Base-by-base conservation (phyloP, 768 basidiomycete genomes). In the Podaxis sp. region DNA sequence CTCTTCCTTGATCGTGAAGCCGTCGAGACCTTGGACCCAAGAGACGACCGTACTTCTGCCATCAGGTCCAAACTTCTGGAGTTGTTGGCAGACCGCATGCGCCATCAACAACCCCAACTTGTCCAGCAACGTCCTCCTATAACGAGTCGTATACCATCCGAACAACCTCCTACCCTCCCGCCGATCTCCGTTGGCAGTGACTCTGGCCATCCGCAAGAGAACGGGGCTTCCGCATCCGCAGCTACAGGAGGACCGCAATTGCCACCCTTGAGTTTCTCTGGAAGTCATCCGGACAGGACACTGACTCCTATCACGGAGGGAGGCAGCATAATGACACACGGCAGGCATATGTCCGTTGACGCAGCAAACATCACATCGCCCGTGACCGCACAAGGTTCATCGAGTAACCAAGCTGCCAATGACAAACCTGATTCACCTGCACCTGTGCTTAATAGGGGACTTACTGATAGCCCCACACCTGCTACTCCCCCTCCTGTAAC, bases 1-100 rank as follows among this genome's bases (percentile, higher is more conserved):
- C 82, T 97, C 21, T 97, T 98, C 79, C 79, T 97, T 58, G 91
- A 94, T 60, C 86, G 93, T 55, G 93, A 93, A 64, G 73, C 84
- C 14, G 93, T 90, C 10, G 88, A 94, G 71, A 74, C 73, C n/a
- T 75, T 91, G 66, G 90, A 94, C 69, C 88, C 86, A 50, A 78
- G 88, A 55, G 85, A 90, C 54, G 89, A 92, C 64, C 82, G 82
- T n/a, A 92, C 91, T 5, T 88, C 91, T 3, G 74, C 77, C 7
- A 80, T 90, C 64, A 80, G 93, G 13, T 76, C 82, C 4, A 79
- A 82, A 61, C 76, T 94, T 57, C 77, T 86, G 62, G 77, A 78
- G 48, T 81, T 92, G 23, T 75, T 91, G 35, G 71, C 76, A n/a
- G 79, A 85, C 38, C 83, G 88, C 55, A 85, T 93, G 83, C 80